A percentile compares a stretch with the other conserved stretches of the same genome.
phyloP scores from a whole-genome alignment of 805 yeast species.

The Metschnikowia drakensbergensis region DNA sequence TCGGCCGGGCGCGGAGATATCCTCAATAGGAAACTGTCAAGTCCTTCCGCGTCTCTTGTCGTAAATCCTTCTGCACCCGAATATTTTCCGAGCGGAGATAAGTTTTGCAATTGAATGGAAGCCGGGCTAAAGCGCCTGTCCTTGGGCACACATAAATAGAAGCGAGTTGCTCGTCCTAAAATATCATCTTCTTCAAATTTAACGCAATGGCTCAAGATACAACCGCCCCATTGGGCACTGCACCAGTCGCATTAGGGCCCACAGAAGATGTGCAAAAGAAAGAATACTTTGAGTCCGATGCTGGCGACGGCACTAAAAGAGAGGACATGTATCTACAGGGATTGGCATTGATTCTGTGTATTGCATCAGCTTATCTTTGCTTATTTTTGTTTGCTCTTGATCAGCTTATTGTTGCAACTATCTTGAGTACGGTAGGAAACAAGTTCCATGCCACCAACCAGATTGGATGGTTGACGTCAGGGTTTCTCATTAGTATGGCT shows the following conservation, averaged over 20 bases:
- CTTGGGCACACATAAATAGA: background rate
- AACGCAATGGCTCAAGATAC: background rate
- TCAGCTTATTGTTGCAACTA: constrained; percentile 37
- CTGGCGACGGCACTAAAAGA: constrained; percentile 41
- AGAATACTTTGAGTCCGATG: constrained; percentile 35
- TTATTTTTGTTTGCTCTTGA: constrained; percentile 37
- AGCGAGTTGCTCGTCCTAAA: background rate
- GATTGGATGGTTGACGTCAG: constrained; percentile 39
- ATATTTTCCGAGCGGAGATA: background rate
- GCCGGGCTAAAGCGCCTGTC: background rate
- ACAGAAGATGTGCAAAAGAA: background rate
- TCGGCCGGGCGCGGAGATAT: background rate
- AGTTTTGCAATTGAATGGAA: background rate
- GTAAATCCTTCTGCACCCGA: background rate
- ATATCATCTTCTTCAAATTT: background rate
- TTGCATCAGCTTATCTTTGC: constrained; percentile 27
- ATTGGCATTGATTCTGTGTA: constrained; percentile 20
- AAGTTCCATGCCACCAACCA: constrained; percentile 31
- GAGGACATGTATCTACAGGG: constrained; percentile 38
- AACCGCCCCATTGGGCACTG: background rate
- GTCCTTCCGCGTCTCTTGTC: background rate
- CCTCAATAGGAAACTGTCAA: background rate
- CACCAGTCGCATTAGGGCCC: background rate
- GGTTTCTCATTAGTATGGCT: constrained; percentile 33
- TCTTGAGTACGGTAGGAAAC: constrained; percentile 34